Evolutionary conservation across 179 eudicot species (phyloP), one percentile per base, ranked within the genome.

Genomic region (Beta lomatogona): DNA sequence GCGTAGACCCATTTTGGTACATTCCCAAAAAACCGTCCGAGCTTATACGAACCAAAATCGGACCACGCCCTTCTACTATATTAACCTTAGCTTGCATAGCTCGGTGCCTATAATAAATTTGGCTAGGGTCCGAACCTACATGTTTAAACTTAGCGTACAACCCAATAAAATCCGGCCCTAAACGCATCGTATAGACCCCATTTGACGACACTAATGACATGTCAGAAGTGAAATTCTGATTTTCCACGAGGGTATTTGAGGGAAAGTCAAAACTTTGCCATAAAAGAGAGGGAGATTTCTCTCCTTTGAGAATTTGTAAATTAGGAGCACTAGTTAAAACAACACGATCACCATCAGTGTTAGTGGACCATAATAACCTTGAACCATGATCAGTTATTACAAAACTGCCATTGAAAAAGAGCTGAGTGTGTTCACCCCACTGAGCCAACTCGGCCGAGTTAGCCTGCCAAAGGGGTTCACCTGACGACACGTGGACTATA

Each of bases 251-350:
- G 83, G 98, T 95, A 85, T 95, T 89, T 0, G 85, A 84, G 63
- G 98, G 98, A 86, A 80, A 88, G 53, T 90, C 86, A 77, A 92
- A 95, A 83, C 97, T 93, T 65, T 92, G 91, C 98, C 98, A 95
- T 6, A 89, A 21, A 9, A 79, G 25, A 28, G 83, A 52, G 4
- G 18, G 12, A 57, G 79, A 46, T 36, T 82, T 1, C 21, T 16
- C 63, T 8, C 68, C 70, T 54, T 71, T 77, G 2, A 85, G 71
- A 5, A 95, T 73, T 68, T 79, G 79, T 53, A 95, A 88, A 83
- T 93, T 91, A 3, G 98, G 83, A 6, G 83, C 81, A 81, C 83
- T 77, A 59, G 86, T 84, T 50, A 95, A 86, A 85, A 81, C 81
- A 66, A 92, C 95, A n/a, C 87, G 88, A 78, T 88, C 91, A 36